A percentile compares a stretch with the other conserved stretches of the same genome.
Evolutionary conservation across 768 basidiomycete species (phyloP).

Genomic region (Lyophyllum shimeji): DNA sequence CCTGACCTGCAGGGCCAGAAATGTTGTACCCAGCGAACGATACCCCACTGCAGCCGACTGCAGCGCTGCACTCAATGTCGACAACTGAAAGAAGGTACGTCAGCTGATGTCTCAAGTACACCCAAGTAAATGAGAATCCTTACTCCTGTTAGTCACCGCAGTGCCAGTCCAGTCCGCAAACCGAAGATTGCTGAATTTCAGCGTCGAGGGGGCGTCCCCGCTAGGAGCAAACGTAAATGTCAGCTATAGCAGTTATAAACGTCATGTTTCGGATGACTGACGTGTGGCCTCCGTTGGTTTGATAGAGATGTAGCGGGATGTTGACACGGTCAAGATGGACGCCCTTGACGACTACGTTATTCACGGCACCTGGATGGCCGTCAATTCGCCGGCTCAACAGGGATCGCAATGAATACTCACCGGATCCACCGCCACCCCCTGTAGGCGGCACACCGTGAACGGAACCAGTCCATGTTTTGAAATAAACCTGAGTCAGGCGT

Average conservation of each 20-base stretch:
- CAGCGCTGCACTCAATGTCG: conserved; percentile 50
- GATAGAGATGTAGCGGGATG: conserved; percentile 45
- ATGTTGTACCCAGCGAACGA: conserved; percentile 41
- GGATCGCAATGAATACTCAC: too few relatives aligned
- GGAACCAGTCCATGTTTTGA: conserved; percentile 55
- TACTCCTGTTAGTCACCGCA: conserved; percentile 37
- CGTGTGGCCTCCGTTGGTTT: conserved; percentile 51
- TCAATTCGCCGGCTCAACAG: too few relatives aligned
- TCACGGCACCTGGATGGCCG: conserved; percentile 36
- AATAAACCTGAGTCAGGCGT: conserved; percentile 40
- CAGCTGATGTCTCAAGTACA: neutral
- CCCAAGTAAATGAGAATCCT: conserved; percentile 9
- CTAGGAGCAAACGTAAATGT: conserved; percentile 23
- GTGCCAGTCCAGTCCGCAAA: conserved; percentile 51
- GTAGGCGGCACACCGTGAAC: conserved; percentile 54
- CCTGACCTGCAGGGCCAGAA: conserved; percentile 32
- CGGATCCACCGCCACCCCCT: conserved; percentile 54
- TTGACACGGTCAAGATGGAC: conserved; percentile 47
- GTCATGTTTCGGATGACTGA: conserved; percentile 18
- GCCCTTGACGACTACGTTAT: conserved; percentile 41
- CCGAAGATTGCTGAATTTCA: conserved; percentile 45
- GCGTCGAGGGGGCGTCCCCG: conserved; percentile 46
- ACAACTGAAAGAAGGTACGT: conserved; percentile 35
- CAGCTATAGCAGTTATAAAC: neutral
- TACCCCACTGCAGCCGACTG: conserved; percentile 45